Conservation (phyloP, 257 asterid genomes). For the Echites panduratus region DNA sequence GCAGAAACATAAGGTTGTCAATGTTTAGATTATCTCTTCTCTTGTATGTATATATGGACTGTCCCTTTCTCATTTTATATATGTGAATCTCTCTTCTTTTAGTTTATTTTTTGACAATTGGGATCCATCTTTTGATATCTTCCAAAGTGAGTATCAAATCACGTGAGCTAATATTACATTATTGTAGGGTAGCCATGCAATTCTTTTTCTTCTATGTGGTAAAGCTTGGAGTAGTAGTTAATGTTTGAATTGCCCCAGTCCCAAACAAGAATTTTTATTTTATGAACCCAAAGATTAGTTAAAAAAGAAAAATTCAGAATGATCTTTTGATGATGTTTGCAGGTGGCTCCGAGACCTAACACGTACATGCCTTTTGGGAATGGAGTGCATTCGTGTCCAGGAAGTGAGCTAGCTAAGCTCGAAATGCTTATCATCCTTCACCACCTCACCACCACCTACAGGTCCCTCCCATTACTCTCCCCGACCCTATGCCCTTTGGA, state of each 20-base stretch:
- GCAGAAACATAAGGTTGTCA: constrained; percentile 33
- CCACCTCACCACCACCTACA: constrained; percentile 54
- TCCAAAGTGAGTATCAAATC: constrained; percentile 17
- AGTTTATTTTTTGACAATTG: constrained; percentile 1
- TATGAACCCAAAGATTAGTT: not conserved
- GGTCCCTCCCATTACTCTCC: constrained; percentile 28
- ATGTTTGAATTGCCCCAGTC: not conserved
- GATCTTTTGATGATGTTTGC: constrained; percentile 15
- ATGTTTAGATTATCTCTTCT: constrained; percentile 31
- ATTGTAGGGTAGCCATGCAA: constrained; percentile 19
- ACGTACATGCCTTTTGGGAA: constrained; percentile 73
- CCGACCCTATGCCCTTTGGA: too few species aligned
- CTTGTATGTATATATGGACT: not conserved
- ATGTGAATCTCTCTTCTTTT: constrained; percentile 14
- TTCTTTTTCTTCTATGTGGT: too few species aligned
- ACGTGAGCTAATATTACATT: constrained; percentile 19
- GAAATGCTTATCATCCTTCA: constrained; percentile 68
- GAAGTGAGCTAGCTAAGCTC: constrained; percentile 70
- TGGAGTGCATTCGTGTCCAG: constrained; percentile 74
- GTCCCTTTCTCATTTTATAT: constrained; percentile 14
- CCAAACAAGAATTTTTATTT: not conserved
- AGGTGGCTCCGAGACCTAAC: constrained; percentile 56
- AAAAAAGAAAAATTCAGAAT: not conserved
- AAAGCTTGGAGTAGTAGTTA: not conserved
- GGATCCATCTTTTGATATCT: constrained; percentile 2